Percentiles rank a stretch among this genome's conserved stretches.
Conservation (phyloP, 257 asterid genomes). For the Verbascum thapsus region DNA sequence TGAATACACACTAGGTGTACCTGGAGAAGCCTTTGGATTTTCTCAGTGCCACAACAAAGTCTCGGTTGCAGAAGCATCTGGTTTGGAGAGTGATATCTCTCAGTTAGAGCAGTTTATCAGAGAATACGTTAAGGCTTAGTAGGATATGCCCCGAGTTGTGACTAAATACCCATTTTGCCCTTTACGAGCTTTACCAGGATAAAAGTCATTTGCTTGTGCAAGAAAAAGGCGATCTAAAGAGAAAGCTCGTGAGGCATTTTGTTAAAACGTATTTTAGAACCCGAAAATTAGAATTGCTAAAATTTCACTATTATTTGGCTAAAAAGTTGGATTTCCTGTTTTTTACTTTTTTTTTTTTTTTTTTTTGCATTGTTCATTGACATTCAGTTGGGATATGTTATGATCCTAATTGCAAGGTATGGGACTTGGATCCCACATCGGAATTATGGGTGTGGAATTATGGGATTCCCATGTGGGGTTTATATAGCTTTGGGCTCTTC, state of each 20-base stretch:
- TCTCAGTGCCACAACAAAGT: slow-evolving; percentile 77
- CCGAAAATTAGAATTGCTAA: background rate
- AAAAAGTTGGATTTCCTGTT: background rate
- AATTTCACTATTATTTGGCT: background rate
- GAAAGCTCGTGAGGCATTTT: slow-evolving; percentile 25
- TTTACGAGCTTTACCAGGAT: background rate
- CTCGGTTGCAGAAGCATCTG: slow-evolving; percentile 75
- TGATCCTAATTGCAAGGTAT: too few relatives aligned
- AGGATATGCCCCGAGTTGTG: background rate
- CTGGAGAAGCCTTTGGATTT: slow-evolving; percentile 77
- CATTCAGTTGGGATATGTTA: slow-evolving; percentile 22
- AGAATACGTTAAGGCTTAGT: slow-evolving; percentile 58
- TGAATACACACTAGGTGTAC: slow-evolving; percentile 64
- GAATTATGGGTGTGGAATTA: too few relatives aligned
- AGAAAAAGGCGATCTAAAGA: slow-evolving; percentile 9
- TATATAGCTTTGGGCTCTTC: too few relatives aligned
- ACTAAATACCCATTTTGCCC: background rate
- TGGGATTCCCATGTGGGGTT: too few relatives aligned
- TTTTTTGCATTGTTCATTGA: background rate
- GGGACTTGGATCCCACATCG: too few relatives aligned
- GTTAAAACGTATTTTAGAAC: slow-evolving; percentile 1
- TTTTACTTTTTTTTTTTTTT: background rate
- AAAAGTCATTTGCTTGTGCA: slow-evolving; percentile 5
- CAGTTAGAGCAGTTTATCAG: slow-evolving; percentile 77
- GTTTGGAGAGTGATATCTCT: slow-evolving; percentile 57